These are phyloP conservation scores for Ophiocordyceps camponoti-saundersi DNA, from an alignment of 2,329 filamentous ascomycete species.

Conservation along the genomic window DNA sequence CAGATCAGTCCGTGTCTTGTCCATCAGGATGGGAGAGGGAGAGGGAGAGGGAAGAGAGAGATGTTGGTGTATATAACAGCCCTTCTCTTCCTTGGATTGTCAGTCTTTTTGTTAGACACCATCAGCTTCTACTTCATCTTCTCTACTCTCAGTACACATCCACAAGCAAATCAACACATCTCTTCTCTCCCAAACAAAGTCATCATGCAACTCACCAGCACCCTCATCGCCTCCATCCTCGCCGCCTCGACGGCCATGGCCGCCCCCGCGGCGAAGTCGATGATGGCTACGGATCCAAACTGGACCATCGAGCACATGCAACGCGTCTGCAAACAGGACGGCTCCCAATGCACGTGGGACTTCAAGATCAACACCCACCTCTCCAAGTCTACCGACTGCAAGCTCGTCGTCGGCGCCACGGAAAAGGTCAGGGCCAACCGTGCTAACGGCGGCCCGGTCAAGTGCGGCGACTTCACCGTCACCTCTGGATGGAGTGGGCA, in stretches of 20 bases:
- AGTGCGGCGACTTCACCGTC: constrained; percentile 32
- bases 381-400: constrained; percentile 10
- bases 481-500: constrained; percentile 38
- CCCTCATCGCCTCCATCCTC: constrained; percentile 18
- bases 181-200: not conserved
- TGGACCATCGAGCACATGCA: constrained; percentile 24
- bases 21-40: not conserved
- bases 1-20: constrained; percentile 1
- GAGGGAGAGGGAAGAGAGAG: not conserved
- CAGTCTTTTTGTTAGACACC: too few species aligned
- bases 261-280: constrained; percentile 18
- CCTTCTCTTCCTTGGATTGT: not conserved
- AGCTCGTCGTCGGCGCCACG: constrained; percentile 11
- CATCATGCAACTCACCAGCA: constrained; percentile 26
- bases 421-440: constrained; percentile 15
- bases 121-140: not conserved
- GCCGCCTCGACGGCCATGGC: constrained; percentile 18
- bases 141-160: not conserved
- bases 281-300: constrained; percentile 20
- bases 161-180: not conserved
- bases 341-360: constrained; percentile 24
- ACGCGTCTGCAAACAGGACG: constrained; percentile 20
- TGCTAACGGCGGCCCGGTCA: constrained; percentile 20
- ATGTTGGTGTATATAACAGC: not conserved
- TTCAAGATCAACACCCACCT: constrained; percentile 23